Evolutionary conservation across 2,329 filamentous ascomycete species (phyloP), one percentile per base, ranked within the genome.

Genomic region (Macrophomina tecta): DNA sequence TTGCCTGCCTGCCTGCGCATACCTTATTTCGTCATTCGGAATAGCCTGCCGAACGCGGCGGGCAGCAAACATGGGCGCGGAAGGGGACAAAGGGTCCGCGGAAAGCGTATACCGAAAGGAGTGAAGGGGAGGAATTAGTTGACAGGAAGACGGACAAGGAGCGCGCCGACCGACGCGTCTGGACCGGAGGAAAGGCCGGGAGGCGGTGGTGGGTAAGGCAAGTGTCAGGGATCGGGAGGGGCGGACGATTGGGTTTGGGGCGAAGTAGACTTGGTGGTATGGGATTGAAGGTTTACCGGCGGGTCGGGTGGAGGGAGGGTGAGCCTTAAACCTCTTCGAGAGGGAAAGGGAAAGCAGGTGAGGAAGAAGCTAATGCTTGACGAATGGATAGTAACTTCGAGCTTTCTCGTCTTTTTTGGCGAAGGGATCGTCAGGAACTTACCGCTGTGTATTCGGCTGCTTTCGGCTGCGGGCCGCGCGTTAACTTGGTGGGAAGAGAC

Each of bases 381-480:
- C 8, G 46, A 55, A 14, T 32, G 48, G 8, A 16, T 30, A 38
- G 48, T 51, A 30, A 23, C 23, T 51, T 51, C 23, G 11, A 51
- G 12, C 23, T 23, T 23, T 23, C 9, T 23, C 11, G 23, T 30
- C 23, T 3, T 5, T 5, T 32, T 16, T 34, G 40, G 18, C 23
- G n/a, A 34, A 32, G 6, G 23, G 58, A 49, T 62, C 42, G 30
- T 49, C 58, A 62, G 58, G 58, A 38, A 62, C 42, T 62, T 60
- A 12, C 56, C 40, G 30, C 16, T 23, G 56, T 34, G 23, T 14
- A 42, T 6, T 14, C 28, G 7, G 38, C 23, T 16, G 3, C 42
- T 36, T 18, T 49, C 58, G 58, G 42, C 5, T 49, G 45, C 58
- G 58, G 58, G 58, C 58, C 58, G 58, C 58, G 58, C 58, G 45